Conservation (phyloP, 495 filamentous ascomycete species). For the Podospora australis region DNA sequence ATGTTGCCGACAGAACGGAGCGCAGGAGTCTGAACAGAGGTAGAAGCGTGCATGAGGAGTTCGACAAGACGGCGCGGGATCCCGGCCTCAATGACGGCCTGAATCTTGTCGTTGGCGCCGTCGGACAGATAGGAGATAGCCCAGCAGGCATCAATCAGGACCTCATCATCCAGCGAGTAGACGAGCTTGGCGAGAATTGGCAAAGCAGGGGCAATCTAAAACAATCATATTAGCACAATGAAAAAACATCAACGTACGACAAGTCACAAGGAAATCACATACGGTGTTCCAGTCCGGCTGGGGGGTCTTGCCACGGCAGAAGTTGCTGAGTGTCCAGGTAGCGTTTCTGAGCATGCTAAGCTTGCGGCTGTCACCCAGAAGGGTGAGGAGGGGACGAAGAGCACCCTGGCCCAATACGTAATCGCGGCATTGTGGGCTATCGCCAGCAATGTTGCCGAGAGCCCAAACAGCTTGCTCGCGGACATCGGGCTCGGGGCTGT, state of each 20-base stretch:
- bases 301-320: conserved; percentile 98
- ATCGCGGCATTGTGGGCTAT: conserved; percentile 94
- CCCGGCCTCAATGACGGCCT: conserved; percentile 96
- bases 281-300: conserved; percentile 98
- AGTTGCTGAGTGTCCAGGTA: conserved; percentile 99
- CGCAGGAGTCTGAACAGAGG: conserved; percentile 96
- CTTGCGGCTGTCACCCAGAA: conserved; percentile 96
- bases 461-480: conserved; percentile 99
- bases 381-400: conserved; percentile 76
- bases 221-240: conserved; percentile 17
- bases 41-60: conserved; percentile 97
- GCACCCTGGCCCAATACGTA: conserved; percentile 88
- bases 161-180: conserved; percentile 97
- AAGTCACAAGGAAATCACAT: conserved; percentile 33
- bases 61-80: conserved; percentile 97
- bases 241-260: conserved; percentile 6
- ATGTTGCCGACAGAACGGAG: conserved; percentile 98
- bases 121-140: conserved; percentile 99
- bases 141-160: conserved; percentile 99
- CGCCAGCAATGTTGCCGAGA: conserved; percentile 97
- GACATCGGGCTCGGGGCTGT: conserved; percentile 95
- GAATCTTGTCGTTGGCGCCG: conserved; percentile 98
- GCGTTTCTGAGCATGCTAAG: conserved; percentile 98
- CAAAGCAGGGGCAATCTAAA: conserved; percentile 88
- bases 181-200: conserved; percentile 95